Evolutionary conservation across 1,284 basidiomycete species (phyloP).

Genomic region (Gymnopus androsaceus): DNA sequence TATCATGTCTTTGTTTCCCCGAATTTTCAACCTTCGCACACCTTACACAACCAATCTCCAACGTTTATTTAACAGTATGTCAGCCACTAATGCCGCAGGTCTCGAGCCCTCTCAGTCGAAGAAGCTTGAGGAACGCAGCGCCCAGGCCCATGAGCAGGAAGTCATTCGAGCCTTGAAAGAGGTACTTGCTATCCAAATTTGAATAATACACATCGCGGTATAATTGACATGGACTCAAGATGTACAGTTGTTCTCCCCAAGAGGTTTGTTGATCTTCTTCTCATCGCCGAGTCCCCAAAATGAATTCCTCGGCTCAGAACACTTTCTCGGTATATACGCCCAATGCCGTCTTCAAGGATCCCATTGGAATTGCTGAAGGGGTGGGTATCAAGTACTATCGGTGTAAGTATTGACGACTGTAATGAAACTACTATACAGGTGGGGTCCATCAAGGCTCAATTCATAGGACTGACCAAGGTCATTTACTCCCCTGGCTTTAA

Average conservation of each 20-base stretch:
- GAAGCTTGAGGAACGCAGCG: constrained; percentile 37
- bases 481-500: not conserved
- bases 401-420: constrained; percentile 53
- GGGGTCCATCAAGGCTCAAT: constrained; percentile 46
- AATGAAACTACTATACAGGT: constrained; percentile 48
- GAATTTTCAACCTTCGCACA: too few species aligned
- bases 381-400: too few species aligned
- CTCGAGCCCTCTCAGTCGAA: constrained; percentile 41
- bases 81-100: constrained; percentile 36
- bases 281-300: not conserved
- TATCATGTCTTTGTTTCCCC: too few species aligned
- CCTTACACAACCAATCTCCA: too few species aligned
- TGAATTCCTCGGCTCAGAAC: constrained; percentile 26
- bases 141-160: constrained; percentile 38
- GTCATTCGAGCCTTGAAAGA: constrained; percentile 45
- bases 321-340: constrained; percentile 47
- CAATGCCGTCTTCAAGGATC: constrained; percentile 50
- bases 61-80: constrained; percentile 28
- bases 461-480: constrained; percentile 49
- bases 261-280: constrained; percentile 28
- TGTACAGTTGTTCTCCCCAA: constrained; percentile 47
- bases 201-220: not conserved
- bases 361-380: constrained; percentile 50
- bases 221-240: constrained; percentile 27
- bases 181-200: constrained; percentile 16